phyloP scores from a whole-genome alignment of 1,284 basidiomycete species.

The Clitocybe nebularis region DNA sequence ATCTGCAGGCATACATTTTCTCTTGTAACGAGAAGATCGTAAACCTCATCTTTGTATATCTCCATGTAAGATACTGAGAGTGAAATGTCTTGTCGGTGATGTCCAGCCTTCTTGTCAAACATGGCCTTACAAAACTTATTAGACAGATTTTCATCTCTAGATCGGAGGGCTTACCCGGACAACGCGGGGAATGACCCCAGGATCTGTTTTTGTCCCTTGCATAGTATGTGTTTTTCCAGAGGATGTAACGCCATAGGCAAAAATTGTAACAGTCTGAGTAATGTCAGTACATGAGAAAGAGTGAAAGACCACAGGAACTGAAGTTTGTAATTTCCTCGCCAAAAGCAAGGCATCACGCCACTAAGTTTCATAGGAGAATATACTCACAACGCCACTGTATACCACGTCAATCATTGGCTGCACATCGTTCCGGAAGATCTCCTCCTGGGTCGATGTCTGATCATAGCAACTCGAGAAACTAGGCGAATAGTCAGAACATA shows the following conservation, averaged over 20 bases:
- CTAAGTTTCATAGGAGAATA: not conserved
- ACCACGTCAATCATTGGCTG: constrained; percentile 66
- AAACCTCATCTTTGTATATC: constrained; percentile 84
- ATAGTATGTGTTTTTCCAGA: constrained; percentile 85
- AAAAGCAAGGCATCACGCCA: not conserved
- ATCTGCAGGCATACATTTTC: constrained; percentile 48
- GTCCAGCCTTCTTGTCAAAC: constrained; percentile 39
- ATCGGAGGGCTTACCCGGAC: constrained; percentile 46
- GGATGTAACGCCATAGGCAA: constrained; percentile 80
- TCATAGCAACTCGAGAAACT: constrained; percentile 73
- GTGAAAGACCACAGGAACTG: not conserved
- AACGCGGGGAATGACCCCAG: constrained; percentile 78
- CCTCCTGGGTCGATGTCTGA: constrained; percentile 58
- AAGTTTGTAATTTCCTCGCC: no score
- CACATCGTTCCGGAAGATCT: constrained; percentile 70
- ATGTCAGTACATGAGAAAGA: not conserved
- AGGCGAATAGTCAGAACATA: not conserved
- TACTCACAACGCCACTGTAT: constrained; percentile 62
- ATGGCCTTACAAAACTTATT: constrained; percentile 35
- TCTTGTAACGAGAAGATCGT: constrained; percentile 70
- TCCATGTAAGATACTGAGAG: constrained; percentile 76
- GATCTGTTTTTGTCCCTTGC: constrained; percentile 66
- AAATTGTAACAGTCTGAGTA: constrained; percentile 69
- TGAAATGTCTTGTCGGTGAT: constrained; percentile 34
- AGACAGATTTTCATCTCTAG: constrained; percentile 2